These are phyloP conservation scores for Phalaenopsis equestris DNA, from an alignment of 106 monocot species.

Conservation along the genomic window DNA sequence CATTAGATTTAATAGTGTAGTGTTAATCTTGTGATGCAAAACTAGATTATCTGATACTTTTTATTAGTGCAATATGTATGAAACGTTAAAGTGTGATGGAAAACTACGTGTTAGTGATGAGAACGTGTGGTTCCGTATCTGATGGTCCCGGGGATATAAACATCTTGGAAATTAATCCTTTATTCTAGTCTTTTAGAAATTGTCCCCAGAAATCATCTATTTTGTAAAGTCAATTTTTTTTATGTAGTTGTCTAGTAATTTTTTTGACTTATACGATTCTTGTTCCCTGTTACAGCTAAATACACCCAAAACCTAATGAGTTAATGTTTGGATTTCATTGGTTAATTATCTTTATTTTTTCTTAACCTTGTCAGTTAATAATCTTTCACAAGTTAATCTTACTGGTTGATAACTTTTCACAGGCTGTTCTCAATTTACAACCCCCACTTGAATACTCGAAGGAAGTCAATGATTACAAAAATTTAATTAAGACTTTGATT, in stretches of 20 bases:
- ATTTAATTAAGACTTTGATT: constrained; percentile 78
- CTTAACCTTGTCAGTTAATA: background rate
- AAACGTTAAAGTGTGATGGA: background rate
- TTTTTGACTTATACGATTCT: background rate
- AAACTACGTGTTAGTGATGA: background rate
- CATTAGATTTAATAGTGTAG: background rate
- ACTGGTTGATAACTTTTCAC: constrained; percentile 17
- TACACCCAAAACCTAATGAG: background rate
- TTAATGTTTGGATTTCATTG: background rate
- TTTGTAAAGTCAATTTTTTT: background rate
- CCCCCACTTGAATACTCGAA: constrained; percentile 82
- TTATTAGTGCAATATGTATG: background rate
- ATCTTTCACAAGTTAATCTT: background rate
- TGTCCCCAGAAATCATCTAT: background rate
- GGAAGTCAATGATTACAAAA: constrained; percentile 92
- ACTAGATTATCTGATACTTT: background rate
- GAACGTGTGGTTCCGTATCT: background rate
- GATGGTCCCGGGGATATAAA: background rate
- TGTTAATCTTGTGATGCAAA: background rate
- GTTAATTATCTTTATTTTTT: background rate
- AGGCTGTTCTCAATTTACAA: constrained; percentile 88
- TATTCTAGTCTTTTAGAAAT: background rate
- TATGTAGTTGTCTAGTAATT: background rate
- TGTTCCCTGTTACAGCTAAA: background rate
- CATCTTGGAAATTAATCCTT: background rate